Base-by-base conservation (phyloP, 2,329 filamentous ascomycete genomes). In the Cryphonectria japonica region DNA sequence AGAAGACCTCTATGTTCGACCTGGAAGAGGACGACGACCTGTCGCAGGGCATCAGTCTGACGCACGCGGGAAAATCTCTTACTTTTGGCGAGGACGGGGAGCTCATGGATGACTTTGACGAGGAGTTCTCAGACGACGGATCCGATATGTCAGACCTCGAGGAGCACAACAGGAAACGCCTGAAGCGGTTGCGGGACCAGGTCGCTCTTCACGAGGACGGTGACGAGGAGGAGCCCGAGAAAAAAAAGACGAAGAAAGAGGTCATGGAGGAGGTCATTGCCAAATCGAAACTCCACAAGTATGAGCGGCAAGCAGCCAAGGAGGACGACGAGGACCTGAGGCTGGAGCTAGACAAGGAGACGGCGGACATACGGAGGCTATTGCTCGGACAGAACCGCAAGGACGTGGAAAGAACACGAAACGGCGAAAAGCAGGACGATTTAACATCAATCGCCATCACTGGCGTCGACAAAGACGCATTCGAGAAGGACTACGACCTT, bases 241-340 rank as follows among this genome's bases (percentile, higher is more conserved):
- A 92, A 71, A 98, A 97, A 81, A 99, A 98, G 84, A 91, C 91
- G 3, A 98, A 98, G 82, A 93, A 96, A 68, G 96, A 99, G 81
- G 93, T 99, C 66, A 98, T 98, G 93, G 92, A 97, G 77, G 97
- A 99, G 81, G 87, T 99, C 73, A 98, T 99, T 75, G 93, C 95
- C 72, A 99, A 99, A 82, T 98, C 95, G 0, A 99, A 99, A 79
- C 86, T 93, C 73, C 88, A 98, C 86, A 98, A 97, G 82, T 95
- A 95, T 78, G 95, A 98, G 82, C 90, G 96, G 57, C 96, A 99
- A 81, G 91, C 93, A 72, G 89, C 90, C 39, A 98, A 97, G 78
- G 96, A 98, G 73, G 94, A 96, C 66, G 96, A 99, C 76, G 94
- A 97, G 66, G 95, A 97, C 75, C 81, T 98, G 68, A 88, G 94